Conservation (phyloP, 139 green algal species). For the Dunaliella primolecta region DNA sequence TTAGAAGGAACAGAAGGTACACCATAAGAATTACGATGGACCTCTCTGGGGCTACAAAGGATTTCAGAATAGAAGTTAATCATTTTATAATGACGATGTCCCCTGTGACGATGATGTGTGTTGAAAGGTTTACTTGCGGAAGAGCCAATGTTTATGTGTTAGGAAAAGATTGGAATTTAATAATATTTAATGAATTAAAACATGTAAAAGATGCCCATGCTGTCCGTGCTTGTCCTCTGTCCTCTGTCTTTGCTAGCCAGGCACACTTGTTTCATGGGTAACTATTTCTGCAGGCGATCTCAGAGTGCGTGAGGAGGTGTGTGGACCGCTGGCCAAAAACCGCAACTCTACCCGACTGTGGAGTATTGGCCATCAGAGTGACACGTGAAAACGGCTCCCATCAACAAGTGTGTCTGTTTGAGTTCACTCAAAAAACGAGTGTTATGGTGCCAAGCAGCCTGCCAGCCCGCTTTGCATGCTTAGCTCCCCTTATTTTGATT, state of each 20-base stretch:
- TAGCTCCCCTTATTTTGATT: no score
- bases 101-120: neutral
- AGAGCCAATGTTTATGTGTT: neutral
- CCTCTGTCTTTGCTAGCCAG: no score
- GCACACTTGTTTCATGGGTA: no score
- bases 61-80: neutral
- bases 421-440: no score
- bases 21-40: neutral
- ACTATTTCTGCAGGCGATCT: neutral
- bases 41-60: neutral
- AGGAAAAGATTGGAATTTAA: neutral
- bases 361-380: slow-evolving; percentile 6
- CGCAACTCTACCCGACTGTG: neutral
- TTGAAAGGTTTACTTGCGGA: neutral
- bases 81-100: neutral
- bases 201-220: neutral
- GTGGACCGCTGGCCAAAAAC: neutral
- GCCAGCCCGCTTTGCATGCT: no score
- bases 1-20: no score
- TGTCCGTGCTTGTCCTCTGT: slow-evolving; percentile 31
- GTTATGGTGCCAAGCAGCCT: no score
- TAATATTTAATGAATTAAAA: slow-evolving; percentile 32
- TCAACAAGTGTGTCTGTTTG: no score
- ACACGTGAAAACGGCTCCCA: no score
- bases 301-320: neutral